phyloP scores from a whole-genome alignment of 768 basidiomycete genomes.

The Porpolomopsis calyptriformis region DNA sequence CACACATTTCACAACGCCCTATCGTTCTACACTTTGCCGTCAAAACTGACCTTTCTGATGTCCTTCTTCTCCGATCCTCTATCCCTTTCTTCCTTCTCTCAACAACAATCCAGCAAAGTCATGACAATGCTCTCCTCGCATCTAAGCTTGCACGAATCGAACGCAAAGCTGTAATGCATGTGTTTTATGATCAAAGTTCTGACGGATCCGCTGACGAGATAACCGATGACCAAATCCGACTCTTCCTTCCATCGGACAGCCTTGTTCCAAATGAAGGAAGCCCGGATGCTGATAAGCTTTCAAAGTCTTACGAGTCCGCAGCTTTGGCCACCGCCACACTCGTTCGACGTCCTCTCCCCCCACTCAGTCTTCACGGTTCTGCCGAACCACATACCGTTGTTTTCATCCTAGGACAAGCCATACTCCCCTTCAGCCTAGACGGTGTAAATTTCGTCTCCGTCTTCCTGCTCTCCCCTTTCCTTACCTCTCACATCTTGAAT shows the following conservation, averaged over 20 bases:
- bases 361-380: conserved; percentile 43
- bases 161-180: conserved; percentile 74
- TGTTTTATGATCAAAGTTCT: conserved; percentile 45
- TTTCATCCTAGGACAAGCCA: conserved; percentile 52
- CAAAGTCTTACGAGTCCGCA: conserved; percentile 48
- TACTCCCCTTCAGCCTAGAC: conserved; percentile 35
- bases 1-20: conserved; percentile 52
- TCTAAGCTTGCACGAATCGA: conserved; percentile 65
- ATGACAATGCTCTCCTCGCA: conserved; percentile 84
- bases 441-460: conserved; percentile 56
- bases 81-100: conserved; percentile 80
- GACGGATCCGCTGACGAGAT: conserved; percentile 39
- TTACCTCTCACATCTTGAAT: conserved; percentile 41
- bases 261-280: conserved; percentile 25
- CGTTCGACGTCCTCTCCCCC: conserved; percentile 48
- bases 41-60: conserved; percentile 57
- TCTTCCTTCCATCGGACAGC: conserved; percentile 34
- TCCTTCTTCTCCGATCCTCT: conserved; percentile 65
- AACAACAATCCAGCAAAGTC: conserved; percentile 64
- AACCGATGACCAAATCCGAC: conserved; percentile 44
- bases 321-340: conserved; percentile 54
- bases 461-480: conserved; percentile 63
- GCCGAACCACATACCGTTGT: conserved; percentile 55
- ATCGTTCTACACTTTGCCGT: conserved; percentile 66
- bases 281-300: conserved; percentile 12